Evolutionary conservation across 139 green algal genomes (phyloP), one percentile per base, ranked within the genome.

Genomic region (Picochlorum sp.): DNA sequence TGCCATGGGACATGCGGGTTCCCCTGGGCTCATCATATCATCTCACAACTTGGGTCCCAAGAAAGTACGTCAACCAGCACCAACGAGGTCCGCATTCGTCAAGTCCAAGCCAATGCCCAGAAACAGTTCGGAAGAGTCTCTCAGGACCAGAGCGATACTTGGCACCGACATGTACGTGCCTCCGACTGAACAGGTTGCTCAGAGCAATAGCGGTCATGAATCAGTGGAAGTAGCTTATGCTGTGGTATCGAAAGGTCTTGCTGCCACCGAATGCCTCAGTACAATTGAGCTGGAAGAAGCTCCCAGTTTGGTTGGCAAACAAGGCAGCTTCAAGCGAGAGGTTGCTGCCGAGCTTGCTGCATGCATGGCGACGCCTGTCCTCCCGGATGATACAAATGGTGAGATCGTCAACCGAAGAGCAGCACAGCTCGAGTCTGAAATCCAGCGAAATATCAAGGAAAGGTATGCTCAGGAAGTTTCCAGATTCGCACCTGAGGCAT

Each of bases 391-490:
- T 14, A 24, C 20, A 28, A 41, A 26, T 59, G 52, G 52, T 24
- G 52, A 26, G n/a, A 18, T 36, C 53, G 24, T 59, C 35, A 28
- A 12, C 26, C 22, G 4, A 20, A 28, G 35, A 8, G 52, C 52
- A 18, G 52, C 52, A 29, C 20, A 28, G 22, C 18, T 50, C 5
- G 52, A 28, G 14, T 30, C 33, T 13, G 20, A 45, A 22, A 43
- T 12, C 20, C 20, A 51, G 10, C 16, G 25, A 28, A 28, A 59
- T 28, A 12, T 59, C n/a, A 28, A 12, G 18, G n/a, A n/a, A 22
- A 28, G 52, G n/a, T 59, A 59, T 59, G 35, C 35, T 9, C 16
- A 59, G 24, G 52, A 59, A 24, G 9, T 59, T 22, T 51, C 52
- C 39, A 35, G 29, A 22, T 16, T n/a, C n/a, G 50, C 30, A 16